These are phyloP conservation scores for Leucocoprinus leucothites DNA, from an alignment of 768 basidiomycete species.

Conservation along the genomic window DNA sequence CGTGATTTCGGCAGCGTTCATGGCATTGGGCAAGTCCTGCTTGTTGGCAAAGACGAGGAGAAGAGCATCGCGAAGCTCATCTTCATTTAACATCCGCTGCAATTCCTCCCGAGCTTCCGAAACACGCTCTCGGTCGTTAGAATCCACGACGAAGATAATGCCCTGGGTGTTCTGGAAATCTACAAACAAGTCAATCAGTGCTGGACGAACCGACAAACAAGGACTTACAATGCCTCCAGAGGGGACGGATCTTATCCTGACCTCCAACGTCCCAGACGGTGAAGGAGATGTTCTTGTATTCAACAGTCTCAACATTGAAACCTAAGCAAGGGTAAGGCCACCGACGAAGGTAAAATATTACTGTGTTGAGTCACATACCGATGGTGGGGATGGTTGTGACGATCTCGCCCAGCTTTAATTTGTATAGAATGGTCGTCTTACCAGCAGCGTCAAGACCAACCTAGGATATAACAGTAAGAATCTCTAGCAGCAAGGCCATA, in stretches of 20 bases:
- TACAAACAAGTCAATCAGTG: conserved; percentile 30
- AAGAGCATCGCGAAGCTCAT: conserved; percentile 97
- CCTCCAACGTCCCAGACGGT: conserved; percentile 99
- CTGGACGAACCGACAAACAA: conserved; percentile 16
- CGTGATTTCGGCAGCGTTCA: conserved; percentile 99
- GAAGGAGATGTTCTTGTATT: conserved; percentile 99
- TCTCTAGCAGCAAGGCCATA: conserved; percentile 19
- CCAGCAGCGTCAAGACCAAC: conserved; percentile 99
- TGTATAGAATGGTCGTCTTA: conserved; percentile 98
- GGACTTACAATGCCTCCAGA: conserved; percentile 98
- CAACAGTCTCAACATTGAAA: conserved; percentile 99
- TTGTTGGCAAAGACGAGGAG: conserved; percentile 99
- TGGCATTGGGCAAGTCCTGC: conserved; percentile 99
- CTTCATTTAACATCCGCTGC: conserved; percentile 99
- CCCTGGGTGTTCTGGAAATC: conserved; percentile 99
- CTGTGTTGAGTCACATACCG: conserved; percentile 53
- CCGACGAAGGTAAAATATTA: conserved; percentile 9
- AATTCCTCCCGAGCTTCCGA: conserved; percentile 98
- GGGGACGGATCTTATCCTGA: conserved; percentile 99
- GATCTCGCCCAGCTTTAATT: conserved; percentile 99
- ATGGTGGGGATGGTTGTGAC: conserved; percentile 99
- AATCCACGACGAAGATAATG: conserved; percentile 99
- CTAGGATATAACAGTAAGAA: conserved; percentile 34
- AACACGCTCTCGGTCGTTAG: conserved; percentile 99
- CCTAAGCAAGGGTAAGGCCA: conserved; percentile 48